A percentile compares a stretch with the other conserved stretches of the same genome.
phyloP scores from a whole-genome alignment of 2,329 filamentous ascomycete species.

The Epicoccum sorghinum region DNA sequence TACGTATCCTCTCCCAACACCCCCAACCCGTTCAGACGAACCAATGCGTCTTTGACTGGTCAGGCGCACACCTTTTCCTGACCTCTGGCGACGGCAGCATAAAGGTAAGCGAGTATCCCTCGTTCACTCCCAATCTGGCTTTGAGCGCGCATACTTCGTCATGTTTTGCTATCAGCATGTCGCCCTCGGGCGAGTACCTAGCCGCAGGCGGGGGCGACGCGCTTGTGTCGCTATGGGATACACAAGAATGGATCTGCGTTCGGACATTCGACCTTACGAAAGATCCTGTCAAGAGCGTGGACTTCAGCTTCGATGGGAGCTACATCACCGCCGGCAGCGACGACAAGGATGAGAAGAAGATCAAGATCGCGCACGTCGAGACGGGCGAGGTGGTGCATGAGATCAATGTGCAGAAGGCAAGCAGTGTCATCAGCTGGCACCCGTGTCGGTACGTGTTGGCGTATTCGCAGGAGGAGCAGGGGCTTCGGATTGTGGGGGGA shows the following conservation, averaged over 20 bases:
- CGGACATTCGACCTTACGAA: conserved; percentile 72
- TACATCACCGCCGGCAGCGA: conserved; percentile 77
- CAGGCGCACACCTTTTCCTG: conserved; percentile 71
- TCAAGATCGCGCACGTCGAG: conserved; percentile 75
- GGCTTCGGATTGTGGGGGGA: conserved; percentile 70
- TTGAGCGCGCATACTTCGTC: conserved; percentile 76
- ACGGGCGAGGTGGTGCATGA: conserved; percentile 75
- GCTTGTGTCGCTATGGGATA: conserved; percentile 79
- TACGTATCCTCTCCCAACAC: conserved; percentile 63
- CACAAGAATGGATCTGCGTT: conserved; percentile 76
- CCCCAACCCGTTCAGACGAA: conserved; percentile 71
- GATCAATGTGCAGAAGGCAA: conserved; percentile 70
- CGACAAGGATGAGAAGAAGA: conserved; percentile 72
- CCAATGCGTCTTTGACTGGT: conserved; percentile 76
- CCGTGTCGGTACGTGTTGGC: conserved; percentile 76
- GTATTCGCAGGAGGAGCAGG: conserved; percentile 68
- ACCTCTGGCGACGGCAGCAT: conserved; percentile 74
- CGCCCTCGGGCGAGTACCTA: conserved; percentile 72
- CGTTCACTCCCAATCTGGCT: conserved; percentile 57
- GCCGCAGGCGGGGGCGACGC: conserved; percentile 79
- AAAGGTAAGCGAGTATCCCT: conserved; percentile 64
- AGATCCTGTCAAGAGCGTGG: conserved; percentile 72
- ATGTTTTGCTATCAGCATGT: conserved; percentile 71
- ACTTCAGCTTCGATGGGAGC: conserved; percentile 79
- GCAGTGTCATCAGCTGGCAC: conserved; percentile 75